Base-by-base conservation (phyloP, 352 stramenopile species). In the Phytophthora agathidicida region DNA sequence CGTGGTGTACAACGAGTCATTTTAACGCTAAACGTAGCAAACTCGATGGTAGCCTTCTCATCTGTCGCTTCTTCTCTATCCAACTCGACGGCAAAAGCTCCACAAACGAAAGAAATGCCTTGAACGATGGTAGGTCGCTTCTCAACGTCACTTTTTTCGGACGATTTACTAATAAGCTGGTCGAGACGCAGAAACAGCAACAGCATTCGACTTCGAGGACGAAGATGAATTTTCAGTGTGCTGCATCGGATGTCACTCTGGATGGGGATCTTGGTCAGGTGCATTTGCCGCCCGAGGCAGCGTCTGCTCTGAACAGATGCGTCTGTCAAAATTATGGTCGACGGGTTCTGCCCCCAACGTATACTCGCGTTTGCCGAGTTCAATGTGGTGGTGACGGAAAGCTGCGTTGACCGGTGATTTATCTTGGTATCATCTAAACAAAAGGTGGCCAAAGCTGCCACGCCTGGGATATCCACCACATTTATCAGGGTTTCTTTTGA, bases 131-230 rank as follows among this genome's bases (percentile, higher is more conserved):
- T 64, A 43, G 37, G 23, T 0, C 46, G 62, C 42, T 68, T 67
- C 8, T 11, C 31, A 10, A 2, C 45, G 20, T 65, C 50, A 28
- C 7, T 13, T 17, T 68, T 65, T 6, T 48, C 35, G 1, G 43
- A 32, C 27, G 65, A 61, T 8, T 22, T 19, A 38, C 67, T 84
- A 4, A 60, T 31, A 5, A 89, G 62, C 23, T 85, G 71, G 16
- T 89, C 75, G 7, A 89, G 56, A 3, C 65, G 74, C 19, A 84
- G 37, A 27, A 82, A 59, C 4, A 89, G 33, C 5, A 88, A 50
- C 14, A 89, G 8, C 22, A 89, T 51, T n/a, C 66, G 73, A 17
- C 59, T 70, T 8, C 67, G 44, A 8, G 73, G 67, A 10, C 44
- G 54, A 39, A 73, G 49, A 10, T 52, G 51, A 17, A 65, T 39